A percentile compares a stretch with the other conserved stretches of the same genome.
phyloP scores from a whole-genome alignment of 257 asterid genomes.

The Orobanche coerulescens region DNA sequence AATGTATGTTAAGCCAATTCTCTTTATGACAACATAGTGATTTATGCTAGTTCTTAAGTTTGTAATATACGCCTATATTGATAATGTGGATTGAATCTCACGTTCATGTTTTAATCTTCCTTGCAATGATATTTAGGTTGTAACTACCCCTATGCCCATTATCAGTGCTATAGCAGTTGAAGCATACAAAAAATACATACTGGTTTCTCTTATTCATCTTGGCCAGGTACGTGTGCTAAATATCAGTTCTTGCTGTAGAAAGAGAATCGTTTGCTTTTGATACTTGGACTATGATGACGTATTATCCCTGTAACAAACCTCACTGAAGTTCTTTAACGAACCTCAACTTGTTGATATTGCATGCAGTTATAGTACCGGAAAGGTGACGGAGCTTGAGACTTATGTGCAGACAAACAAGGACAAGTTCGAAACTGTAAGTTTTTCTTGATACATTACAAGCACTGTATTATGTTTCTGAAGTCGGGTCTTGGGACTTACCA shows the following conservation, averaged over 20 bases:
- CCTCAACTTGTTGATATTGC: not conserved
- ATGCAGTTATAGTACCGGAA: constrained; percentile 48
- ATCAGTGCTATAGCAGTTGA: constrained; percentile 84
- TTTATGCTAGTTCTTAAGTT: constrained; percentile 4
- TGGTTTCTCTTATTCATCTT: constrained; percentile 79
- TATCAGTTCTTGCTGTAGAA: not conserved
- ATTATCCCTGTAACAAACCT: not conserved
- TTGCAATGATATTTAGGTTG: constrained; percentile 51
- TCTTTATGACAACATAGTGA: not conserved
- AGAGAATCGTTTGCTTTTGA: not conserved
- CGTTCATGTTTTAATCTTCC: constrained; percentile 8
- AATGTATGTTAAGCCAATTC: constrained; percentile 43
- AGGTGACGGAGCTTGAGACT: constrained; percentile 62
- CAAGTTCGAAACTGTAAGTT: constrained; percentile 73
- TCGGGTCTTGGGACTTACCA: not conserved
- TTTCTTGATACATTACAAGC: not conserved
- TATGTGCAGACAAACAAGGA: constrained; percentile 58
- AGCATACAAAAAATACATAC: constrained; percentile 86
- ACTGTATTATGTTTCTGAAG: not conserved
- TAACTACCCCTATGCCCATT: constrained; percentile 86
- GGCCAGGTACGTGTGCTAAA: constrained; percentile 63
- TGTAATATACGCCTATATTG: not conserved
- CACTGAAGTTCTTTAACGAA: constrained; percentile 15
- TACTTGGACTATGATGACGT: not conserved
- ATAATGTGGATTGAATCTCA: not conserved